phyloP scores from a whole-genome alignment of 345 rosid species.

The Salix viminalis region DNA sequence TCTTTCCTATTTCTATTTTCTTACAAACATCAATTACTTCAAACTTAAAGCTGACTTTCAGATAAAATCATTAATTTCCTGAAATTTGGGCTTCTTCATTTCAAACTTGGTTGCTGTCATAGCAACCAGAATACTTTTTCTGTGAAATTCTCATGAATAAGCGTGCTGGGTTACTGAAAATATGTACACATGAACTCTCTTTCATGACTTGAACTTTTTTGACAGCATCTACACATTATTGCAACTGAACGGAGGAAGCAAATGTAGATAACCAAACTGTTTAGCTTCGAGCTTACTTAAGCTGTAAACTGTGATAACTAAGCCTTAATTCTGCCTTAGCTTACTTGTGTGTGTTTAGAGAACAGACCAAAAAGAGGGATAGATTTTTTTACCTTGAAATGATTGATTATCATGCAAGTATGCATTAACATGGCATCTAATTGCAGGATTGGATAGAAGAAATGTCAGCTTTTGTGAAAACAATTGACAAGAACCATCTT shows the following conservation, averaged over 20 bases:
- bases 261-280: too few relatives aligned
- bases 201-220: too few relatives aligned
- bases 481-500: too few relatives aligned
- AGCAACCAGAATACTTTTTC: not conserved
- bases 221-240: too few relatives aligned
- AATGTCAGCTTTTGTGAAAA: too few relatives aligned
- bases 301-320: not conserved
- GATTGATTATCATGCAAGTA: not conserved
- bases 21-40: not conserved
- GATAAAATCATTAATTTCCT: not conserved
- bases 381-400: not conserved
- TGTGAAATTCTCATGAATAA: not conserved
- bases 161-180: not conserved
- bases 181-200: not conserved
- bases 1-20: not conserved
- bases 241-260: too few relatives aligned
- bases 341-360: not conserved
- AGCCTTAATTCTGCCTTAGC: not conserved
- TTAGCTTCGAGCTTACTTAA: not conserved
- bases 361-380: not conserved
- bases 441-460: too few relatives aligned
- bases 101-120: not conserved
- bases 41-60: not conserved
- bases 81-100: not conserved
- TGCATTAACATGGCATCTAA: too few relatives aligned